Evolutionary conservation across 106 monocot genomes (phyloP).

Genomic region (Gastrodia elata): DNA sequence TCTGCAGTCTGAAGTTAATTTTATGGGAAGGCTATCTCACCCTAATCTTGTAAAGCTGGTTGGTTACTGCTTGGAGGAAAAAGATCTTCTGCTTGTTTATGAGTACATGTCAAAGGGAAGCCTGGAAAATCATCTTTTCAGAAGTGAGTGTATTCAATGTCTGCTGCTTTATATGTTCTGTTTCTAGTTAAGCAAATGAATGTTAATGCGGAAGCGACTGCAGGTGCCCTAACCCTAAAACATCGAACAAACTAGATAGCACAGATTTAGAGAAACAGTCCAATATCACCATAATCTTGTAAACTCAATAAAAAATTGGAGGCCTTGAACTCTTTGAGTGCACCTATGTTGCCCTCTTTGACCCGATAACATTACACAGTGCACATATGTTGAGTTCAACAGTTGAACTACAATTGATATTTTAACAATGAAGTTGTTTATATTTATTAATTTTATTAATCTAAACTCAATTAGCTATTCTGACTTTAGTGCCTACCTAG

Average conservation of each 20-base stretch:
- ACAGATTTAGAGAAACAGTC: too few relatives aligned
- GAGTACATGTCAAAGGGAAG: slow-evolving; percentile 27
- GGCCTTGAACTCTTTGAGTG: too few relatives aligned
- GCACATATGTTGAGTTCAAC: too few relatives aligned
- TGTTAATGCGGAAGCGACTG: too few relatives aligned
- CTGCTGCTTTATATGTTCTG: neutral
- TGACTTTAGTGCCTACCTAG: neutral
- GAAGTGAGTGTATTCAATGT: slow-evolving; percentile 10
- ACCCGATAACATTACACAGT: too few relatives aligned
- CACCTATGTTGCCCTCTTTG: too few relatives aligned
- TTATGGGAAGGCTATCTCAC: slow-evolving; percentile 21
- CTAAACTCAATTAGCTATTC: neutral
- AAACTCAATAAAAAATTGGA: too few relatives aligned
- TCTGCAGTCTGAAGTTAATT: slow-evolving; percentile 21
- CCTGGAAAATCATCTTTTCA: slow-evolving; percentile 26
- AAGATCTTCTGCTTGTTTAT: slow-evolving; percentile 19
- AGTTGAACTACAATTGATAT: too few relatives aligned
- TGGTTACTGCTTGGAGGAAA: slow-evolving; percentile 26
- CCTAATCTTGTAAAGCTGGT: slow-evolving; percentile 26
- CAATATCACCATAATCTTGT: too few relatives aligned
- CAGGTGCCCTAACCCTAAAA: too few relatives aligned
- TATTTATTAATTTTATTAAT: neutral
- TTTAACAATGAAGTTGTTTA: neutral
- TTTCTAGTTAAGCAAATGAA: neutral
- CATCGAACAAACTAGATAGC: too few relatives aligned